These are phyloP conservation scores for Cubamyces lactineus DNA, from an alignment of 768 basidiomycete species.

Conservation along the genomic window DNA sequence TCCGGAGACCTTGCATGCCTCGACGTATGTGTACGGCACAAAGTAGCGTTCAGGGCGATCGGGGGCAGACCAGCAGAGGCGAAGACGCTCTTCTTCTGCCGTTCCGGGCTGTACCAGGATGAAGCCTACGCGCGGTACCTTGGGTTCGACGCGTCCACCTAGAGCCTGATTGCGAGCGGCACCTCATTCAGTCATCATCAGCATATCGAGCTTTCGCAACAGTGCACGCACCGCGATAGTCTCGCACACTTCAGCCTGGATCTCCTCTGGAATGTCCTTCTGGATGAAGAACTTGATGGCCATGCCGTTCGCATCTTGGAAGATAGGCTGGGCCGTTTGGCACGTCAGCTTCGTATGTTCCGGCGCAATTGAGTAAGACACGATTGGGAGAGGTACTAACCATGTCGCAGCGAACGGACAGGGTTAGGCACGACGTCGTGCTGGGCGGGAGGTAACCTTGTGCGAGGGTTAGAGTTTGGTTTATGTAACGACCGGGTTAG, in stretches of 20 bases:
- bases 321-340: constrained; percentile 56
- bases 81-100: constrained; percentile 73
- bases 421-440: background rate
- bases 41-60: constrained; percentile 79
- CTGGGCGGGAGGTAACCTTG: constrained; percentile 27
- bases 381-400: constrained; percentile 9
- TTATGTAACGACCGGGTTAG: constrained; percentile 26
- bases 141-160: constrained; percentile 76
- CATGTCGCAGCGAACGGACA: constrained; percentile 15
- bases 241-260: constrained; percentile 73
- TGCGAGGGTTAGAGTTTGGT: constrained; percentile 31
- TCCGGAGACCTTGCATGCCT: constrained; percentile 81
- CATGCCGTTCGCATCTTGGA: constrained; percentile 67
- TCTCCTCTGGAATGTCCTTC: constrained; percentile 70
- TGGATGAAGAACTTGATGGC: constrained; percentile 86
- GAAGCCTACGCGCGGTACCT: constrained; percentile 78
- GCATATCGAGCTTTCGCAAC: background rate
- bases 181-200: background rate
- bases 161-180: constrained; percentile 49
- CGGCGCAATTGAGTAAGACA: background rate
- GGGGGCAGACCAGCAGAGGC: constrained; percentile 67
- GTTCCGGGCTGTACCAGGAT: constrained; percentile 71
- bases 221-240: constrained; percentile 60
- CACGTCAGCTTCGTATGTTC: background rate
- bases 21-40: constrained; percentile 80